These are phyloP conservation scores for Pythium volutum DNA, from an alignment of 352 stramenopile species.

Conservation along the genomic window DNA sequence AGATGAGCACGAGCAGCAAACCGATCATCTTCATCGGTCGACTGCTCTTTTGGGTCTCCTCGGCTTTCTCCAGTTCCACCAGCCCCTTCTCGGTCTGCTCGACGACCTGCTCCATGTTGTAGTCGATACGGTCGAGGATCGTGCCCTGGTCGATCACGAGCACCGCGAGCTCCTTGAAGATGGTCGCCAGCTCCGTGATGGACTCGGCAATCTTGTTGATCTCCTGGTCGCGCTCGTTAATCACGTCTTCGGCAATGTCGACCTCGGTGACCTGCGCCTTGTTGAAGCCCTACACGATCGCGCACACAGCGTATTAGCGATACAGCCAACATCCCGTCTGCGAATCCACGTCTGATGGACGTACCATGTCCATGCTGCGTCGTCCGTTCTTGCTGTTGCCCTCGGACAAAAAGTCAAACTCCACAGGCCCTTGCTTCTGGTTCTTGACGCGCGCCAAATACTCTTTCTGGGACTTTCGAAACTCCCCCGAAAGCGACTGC, in stretches of 20 bases:
- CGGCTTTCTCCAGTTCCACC: slow-evolving; percentile 98
- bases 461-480: slow-evolving; percentile 97
- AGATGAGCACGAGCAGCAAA: slow-evolving; percentile 91
- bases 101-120: slow-evolving; percentile 99
- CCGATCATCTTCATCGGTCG: slow-evolving; percentile 95
- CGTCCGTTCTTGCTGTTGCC: slow-evolving; percentile 60
- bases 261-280: slow-evolving; percentile 94
- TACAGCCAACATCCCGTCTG: neutral
- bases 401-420: slow-evolving; percentile 89
- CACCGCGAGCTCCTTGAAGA: slow-evolving; percentile 99
- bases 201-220: slow-evolving; percentile 97
- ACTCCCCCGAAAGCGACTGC: slow-evolving; percentile 95
- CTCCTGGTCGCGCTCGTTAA: slow-evolving; percentile 95
- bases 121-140: slow-evolving; percentile 99
- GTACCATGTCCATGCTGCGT: slow-evolving; percentile 50
- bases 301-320: too few relatives aligned
- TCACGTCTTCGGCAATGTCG: slow-evolving; percentile 94
- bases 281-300: slow-evolving; percentile 81
- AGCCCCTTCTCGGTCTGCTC: slow-evolving; percentile 99
- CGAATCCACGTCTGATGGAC: too few relatives aligned
- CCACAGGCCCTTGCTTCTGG: slow-evolving; percentile 94
- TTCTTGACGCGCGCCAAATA: slow-evolving; percentile 96
- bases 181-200: slow-evolving; percentile 98
- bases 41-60: slow-evolving; percentile 98
- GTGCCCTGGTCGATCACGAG: slow-evolving; percentile 99